Evolutionary conservation across 352 stramenopile species (phyloP).

Genomic region (Phytophthora kernoviae): DNA sequence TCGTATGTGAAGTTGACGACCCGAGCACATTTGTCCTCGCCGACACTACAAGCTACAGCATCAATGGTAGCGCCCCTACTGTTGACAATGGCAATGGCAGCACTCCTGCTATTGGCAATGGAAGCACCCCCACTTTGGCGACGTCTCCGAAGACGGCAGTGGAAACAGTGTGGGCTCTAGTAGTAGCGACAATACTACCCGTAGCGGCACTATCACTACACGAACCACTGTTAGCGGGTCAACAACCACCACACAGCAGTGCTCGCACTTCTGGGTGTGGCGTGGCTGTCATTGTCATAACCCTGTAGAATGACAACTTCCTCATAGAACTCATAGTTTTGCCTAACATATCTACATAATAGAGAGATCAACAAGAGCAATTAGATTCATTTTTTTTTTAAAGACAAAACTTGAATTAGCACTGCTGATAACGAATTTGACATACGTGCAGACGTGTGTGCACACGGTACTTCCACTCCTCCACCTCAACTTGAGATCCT

Average conservation of each 20-base stretch:
- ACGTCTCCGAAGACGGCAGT: not conserved
- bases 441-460: constrained; percentile 12
- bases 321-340: too few relatives aligned
- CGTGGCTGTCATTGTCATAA: constrained; percentile 4
- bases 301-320: constrained; percentile 7
- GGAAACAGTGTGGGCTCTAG: too few relatives aligned
- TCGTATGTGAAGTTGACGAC: constrained; percentile 47
- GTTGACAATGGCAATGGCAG: not conserved
- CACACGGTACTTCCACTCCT: not conserved
- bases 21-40: constrained; percentile 7
- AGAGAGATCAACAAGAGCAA: not conserved
- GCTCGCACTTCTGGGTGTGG: constrained; percentile 1
- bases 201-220: constrained; percentile 1
- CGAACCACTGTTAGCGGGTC: constrained; percentile 3
- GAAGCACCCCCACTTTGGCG: too few relatives aligned
- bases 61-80: too few relatives aligned
- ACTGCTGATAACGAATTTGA: not conserved
- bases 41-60: too few relatives aligned
- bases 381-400: too few relatives aligned
- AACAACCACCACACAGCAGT: not conserved
- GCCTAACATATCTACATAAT: not conserved
- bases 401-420: too few relatives aligned
- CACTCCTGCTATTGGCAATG: too few relatives aligned
- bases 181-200: not conserved
- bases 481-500: too few relatives aligned